Conservation (phyloP, 129 eudicot species). For the Flaveria brownii region DNA sequence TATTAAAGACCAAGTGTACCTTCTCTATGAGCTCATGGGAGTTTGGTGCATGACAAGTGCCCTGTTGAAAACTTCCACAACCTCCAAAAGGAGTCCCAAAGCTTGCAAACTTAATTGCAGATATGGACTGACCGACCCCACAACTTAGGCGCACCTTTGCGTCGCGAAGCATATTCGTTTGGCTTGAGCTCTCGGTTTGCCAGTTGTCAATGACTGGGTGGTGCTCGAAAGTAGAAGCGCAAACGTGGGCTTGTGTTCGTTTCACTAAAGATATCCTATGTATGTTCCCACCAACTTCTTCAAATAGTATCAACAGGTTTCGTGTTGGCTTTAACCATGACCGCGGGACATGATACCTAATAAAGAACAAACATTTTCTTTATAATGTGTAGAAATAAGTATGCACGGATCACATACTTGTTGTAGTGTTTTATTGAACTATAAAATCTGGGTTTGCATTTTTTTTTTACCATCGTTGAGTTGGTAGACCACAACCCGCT, state of each 20-base stretch:
- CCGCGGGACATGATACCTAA: constrained; percentile 96
- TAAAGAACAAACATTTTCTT: background rate
- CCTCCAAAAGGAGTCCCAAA: constrained; percentile 77
- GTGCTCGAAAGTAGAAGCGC: constrained; percentile 63
- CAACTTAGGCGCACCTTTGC: constrained; percentile 61
- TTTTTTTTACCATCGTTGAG: constrained; percentile 64
- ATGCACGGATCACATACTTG: no score
- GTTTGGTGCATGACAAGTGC: constrained; percentile 68
- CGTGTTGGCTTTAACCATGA: constrained; percentile 73
- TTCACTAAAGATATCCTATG: constrained; percentile 67
- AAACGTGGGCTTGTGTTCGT: constrained; percentile 54
- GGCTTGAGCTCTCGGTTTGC: constrained; percentile 43
- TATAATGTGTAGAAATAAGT: background rate
- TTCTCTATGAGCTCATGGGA: constrained; percentile 59
- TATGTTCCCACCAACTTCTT: constrained; percentile 86
- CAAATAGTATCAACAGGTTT: constrained; percentile 72
- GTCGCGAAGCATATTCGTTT: constrained; percentile 44
- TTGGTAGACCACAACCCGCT: constrained; percentile 77
- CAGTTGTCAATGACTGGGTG: constrained; percentile 60
- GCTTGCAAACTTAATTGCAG: constrained; percentile 77
- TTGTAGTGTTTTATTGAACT: background rate
- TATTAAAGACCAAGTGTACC: constrained; percentile 37
- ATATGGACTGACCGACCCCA: constrained; percentile 62
- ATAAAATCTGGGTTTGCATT: background rate
- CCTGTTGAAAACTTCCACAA: constrained; percentile 66